A percentile compares a stretch with the other conserved stretches of the same genome.
phyloP scores from a whole-genome alignment of 306 rosid species.

The Vigna trinervia region DNA sequence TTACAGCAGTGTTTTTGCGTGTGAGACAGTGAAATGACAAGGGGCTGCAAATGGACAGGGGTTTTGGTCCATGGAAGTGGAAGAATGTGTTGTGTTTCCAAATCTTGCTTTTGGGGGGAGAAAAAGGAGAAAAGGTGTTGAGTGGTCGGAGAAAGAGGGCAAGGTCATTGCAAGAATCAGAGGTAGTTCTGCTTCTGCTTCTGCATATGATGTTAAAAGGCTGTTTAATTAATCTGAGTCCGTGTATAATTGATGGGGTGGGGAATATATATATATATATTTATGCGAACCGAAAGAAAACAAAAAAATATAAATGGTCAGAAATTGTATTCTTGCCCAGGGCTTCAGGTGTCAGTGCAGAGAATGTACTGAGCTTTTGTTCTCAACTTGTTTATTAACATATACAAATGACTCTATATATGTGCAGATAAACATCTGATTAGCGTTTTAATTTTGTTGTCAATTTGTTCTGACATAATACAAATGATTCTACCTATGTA shows the following conservation, averaged over 20 bases:
- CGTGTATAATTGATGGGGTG: neutral
- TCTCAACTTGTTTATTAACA: neutral
- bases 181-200: neutral
- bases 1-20: neutral
- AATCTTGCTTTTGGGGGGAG: slow-evolving; percentile 34
- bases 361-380: neutral
- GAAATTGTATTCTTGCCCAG: neutral
- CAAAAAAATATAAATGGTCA: neutral
- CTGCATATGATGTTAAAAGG: neutral
- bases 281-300: neutral
- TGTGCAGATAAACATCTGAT: neutral
- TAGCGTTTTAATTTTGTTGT: too few species aligned
- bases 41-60: slow-evolving; percentile 25
- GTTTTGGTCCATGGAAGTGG: slow-evolving; percentile 29
- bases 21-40: slow-evolving; percentile 56
- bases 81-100: slow-evolving; percentile 42
- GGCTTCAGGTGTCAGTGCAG: slow-evolving; percentile 8
- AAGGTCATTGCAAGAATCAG: neutral
- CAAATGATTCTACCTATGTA: neutral
- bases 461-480: neutral
- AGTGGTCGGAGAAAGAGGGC: slow-evolving; percentile 8
- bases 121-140: slow-evolving; percentile 13
- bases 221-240: neutral
- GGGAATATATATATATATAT: neutral
- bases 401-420: neutral